Conservation (phyloP, 805 yeast species). For the Danielozyma ontarioensis region DNA sequence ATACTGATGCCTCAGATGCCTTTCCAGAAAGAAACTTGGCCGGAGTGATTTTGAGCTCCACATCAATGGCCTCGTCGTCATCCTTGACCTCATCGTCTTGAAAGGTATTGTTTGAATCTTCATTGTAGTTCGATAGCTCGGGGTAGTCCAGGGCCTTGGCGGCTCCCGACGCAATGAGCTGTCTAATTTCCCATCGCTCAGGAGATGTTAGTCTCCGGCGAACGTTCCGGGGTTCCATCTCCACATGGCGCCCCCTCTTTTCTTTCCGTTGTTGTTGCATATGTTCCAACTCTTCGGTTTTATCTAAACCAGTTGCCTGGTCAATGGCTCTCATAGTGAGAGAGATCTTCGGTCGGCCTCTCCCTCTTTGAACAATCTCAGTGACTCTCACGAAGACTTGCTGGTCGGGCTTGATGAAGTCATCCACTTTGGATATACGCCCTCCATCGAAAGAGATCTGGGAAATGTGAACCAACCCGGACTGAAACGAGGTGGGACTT, state of each 20-base stretch:
- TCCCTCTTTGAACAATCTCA: conserved; percentile 20
- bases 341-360: conserved; percentile 30
- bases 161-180: conserved; percentile 75
- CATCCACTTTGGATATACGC: conserved; percentile 54
- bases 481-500: conserved; percentile 23
- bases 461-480: conserved; percentile 77
- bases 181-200: conserved; percentile 87
- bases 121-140: conserved; percentile 35
- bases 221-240: conserved; percentile 8
- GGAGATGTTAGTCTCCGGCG: conserved; percentile 64
- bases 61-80: conserved; percentile 51
- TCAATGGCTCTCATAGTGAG: conserved; percentile 69
- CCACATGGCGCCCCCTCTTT: neutral
- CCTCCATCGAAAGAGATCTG: conserved; percentile 46
- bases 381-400: conserved; percentile 60
- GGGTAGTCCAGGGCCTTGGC: conserved; percentile 65
- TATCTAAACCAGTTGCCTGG: conserved; percentile 57
- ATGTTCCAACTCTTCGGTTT: conserved; percentile 15
- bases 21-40: conserved; percentile 71
- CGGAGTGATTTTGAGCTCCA: conserved; percentile 63
- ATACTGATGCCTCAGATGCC: conserved; percentile 29
- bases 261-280: conserved; percentile 13
- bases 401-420: conserved; percentile 52
- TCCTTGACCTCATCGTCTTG: conserved; percentile 16
- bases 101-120: conserved; percentile 26